These are phyloP conservation scores for Naegleria lovaniensis DNA, from an alignment of 208 protist species.

Conservation along the genomic window DNA sequence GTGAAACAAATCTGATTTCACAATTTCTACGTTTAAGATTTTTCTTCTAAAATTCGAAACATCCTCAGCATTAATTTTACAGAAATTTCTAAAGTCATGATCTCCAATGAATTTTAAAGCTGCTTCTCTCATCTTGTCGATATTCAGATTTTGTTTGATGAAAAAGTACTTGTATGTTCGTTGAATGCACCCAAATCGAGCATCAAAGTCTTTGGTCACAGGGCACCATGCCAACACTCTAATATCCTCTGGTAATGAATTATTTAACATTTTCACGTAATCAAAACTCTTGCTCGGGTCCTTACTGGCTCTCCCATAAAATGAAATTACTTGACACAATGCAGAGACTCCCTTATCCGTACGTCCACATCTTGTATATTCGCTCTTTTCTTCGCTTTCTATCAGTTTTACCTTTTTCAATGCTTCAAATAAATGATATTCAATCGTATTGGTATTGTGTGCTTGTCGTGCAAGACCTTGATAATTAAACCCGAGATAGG, in stretches of 20 bases:
- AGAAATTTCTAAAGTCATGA: constrained; percentile 96
- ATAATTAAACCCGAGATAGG: constrained; percentile 64
- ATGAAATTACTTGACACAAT: constrained; percentile 57
- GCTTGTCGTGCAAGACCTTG: constrained; percentile 56
- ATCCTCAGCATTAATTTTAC: constrained; percentile 87
- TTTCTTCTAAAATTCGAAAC: constrained; percentile 76
- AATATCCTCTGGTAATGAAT: constrained; percentile 80
- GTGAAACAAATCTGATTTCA: constrained; percentile 48
- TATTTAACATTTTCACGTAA: constrained; percentile 88
- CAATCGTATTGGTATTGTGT: neutral
- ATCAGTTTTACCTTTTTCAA: constrained; percentile 23
- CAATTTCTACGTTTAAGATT: constrained; percentile 57
- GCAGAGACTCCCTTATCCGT: constrained; percentile 80
- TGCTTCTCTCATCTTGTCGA: constrained; percentile 78
- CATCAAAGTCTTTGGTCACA: constrained; percentile 77
- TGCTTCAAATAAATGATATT: constrained; percentile 30
- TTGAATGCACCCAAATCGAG: constrained; percentile 70
- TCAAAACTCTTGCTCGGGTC: constrained; percentile 56
- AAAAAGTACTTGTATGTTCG: constrained; percentile 86
- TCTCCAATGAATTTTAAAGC: constrained; percentile 68
- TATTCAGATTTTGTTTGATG: constrained; percentile 61
- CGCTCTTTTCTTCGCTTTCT: constrained; percentile 15
- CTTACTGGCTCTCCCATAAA: constrained; percentile 43
- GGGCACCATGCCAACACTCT: constrained; percentile 81
- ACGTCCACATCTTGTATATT: constrained; percentile 62